phyloP scores from a whole-genome alignment of 352 stramenopile genomes.

The Pythium rhizo-oryzae region DNA sequence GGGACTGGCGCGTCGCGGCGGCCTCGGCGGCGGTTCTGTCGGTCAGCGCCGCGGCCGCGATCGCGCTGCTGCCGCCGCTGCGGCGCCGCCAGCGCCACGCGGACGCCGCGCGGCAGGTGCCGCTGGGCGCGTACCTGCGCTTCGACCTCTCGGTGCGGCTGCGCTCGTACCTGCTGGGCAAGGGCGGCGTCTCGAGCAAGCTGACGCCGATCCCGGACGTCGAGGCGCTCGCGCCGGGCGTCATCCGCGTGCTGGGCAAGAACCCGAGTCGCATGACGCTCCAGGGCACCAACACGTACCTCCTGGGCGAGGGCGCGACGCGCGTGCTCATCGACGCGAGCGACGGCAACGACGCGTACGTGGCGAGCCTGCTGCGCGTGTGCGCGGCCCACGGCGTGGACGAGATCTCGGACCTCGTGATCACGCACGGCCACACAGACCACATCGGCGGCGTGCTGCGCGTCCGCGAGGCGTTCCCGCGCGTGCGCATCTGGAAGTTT shows the following conservation, averaged over 20 bases:
- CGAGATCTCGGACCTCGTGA: constrained; percentile 75
- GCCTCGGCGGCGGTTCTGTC: background rate
- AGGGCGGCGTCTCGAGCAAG: constrained; percentile 43
- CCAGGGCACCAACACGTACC: constrained; percentile 90
- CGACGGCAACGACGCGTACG: constrained; percentile 70
- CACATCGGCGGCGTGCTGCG: constrained; percentile 85
- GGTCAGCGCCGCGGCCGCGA: constrained; percentile 1
- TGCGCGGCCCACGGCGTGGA: constrained; percentile 44
- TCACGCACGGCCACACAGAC: constrained; percentile 91
- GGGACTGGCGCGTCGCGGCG: constrained; percentile 11
- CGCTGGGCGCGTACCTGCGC: constrained; percentile 37
- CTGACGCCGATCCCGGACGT: constrained; percentile 49
- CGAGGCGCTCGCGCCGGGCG: constrained; percentile 40
- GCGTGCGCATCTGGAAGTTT: constrained; percentile 72
- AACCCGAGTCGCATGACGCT: constrained; percentile 91
- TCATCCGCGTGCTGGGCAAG: constrained; percentile 77
- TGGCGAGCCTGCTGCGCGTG: constrained; percentile 43
- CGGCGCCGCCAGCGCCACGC: constrained; percentile 12
- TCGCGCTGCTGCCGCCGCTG: constrained; percentile 20
- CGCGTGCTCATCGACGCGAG: constrained; percentile 82
- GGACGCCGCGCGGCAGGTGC: constrained; percentile 28
- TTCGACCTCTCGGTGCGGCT: constrained; percentile 51
- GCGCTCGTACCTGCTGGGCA: constrained; percentile 45
- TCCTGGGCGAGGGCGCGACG: constrained; percentile 66
- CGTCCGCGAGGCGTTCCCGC: constrained; percentile 55